Percentiles rank a stretch among this genome's conserved stretches.
Evolutionary conservation across 148 eudicot genomes (phyloP).

Genomic region (Rhododendron kiyosumense): DNA sequence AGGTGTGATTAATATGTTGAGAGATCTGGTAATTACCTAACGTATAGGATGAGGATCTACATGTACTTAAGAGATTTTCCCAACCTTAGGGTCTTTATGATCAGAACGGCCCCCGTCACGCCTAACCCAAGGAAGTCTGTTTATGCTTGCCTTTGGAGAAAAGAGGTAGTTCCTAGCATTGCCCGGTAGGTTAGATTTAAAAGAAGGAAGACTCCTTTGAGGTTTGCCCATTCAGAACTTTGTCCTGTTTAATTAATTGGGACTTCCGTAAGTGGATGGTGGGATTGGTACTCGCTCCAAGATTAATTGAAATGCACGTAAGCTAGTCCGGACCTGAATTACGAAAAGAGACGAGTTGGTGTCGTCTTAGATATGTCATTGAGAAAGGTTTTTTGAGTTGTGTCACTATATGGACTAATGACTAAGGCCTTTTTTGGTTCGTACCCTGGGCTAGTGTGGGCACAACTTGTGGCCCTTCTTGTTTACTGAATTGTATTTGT

Average conservation of each 20-base stretch:
- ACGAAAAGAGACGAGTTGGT: not conserved
- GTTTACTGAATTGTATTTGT: not conserved
- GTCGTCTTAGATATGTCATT: not conserved
- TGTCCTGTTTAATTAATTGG: not conserved
- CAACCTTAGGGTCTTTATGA: too few relatives aligned
- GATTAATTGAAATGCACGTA: too few relatives aligned
- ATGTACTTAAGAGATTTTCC: too few relatives aligned
- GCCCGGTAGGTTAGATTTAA: not conserved
- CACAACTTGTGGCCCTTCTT: not conserved
- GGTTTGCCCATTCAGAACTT: not conserved
- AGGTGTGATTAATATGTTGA: not conserved
- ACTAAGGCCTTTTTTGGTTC: not conserved
- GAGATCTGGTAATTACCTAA: not conserved
- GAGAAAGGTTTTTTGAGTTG: not conserved
- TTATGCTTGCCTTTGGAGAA: not conserved
- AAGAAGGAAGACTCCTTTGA: not conserved
- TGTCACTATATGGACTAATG: not conserved
- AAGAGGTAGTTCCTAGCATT: not conserved
- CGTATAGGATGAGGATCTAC: too few relatives aligned
- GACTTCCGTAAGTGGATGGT: too few relatives aligned
- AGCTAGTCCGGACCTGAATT: too few relatives aligned
- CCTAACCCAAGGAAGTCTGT: not conserved
- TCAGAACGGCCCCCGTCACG: not conserved
- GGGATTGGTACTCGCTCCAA: too few relatives aligned
- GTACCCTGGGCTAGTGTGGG: not conserved